Percentiles rank a stretch among this genome's conserved stretches.
Conservation (phyloP, 306 rosid species). For the Vachellia pachyceras region DNA sequence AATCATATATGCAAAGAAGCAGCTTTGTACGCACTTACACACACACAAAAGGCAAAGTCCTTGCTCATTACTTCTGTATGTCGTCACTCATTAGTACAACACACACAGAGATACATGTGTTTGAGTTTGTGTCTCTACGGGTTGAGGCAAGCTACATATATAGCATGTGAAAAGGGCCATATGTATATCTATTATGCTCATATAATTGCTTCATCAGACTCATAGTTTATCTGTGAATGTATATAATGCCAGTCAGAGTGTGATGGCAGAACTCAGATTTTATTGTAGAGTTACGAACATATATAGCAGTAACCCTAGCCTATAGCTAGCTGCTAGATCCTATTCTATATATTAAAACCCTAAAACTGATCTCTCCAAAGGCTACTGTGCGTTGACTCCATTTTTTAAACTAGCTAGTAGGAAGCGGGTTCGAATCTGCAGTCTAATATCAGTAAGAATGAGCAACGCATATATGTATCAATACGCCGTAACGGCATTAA, state of each 20-base stretch:
- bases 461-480: too few relatives aligned
- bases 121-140: neutral
- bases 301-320: neutral
- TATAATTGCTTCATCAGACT: slow-evolving; percentile 3
- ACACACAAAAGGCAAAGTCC: slow-evolving; percentile 46
- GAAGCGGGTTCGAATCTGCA: too few relatives aligned
- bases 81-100: slow-evolving; percentile 47
- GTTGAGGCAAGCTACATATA: neutral
- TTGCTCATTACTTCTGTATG: slow-evolving; percentile 48
- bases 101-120: neutral
- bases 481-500: too few relatives aligned
- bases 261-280: slow-evolving; percentile 33
- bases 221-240: neutral
- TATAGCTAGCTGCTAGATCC: neutral
- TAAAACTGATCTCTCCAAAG: neutral
- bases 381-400: too few relatives aligned
- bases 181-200: neutral
- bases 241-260: slow-evolving; percentile 27
- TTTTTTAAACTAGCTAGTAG: too few relatives aligned
- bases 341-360: neutral
- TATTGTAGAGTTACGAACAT: slow-evolving; percentile 4
- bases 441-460: too few relatives aligned
- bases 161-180: slow-evolving; percentile 52
- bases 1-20: neutral
- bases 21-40: neutral